Evolutionary conservation across 805 yeast genomes (phyloP), one percentile per base, ranked within the genome.

Genomic region (Kazachstania taianensis): DNA sequence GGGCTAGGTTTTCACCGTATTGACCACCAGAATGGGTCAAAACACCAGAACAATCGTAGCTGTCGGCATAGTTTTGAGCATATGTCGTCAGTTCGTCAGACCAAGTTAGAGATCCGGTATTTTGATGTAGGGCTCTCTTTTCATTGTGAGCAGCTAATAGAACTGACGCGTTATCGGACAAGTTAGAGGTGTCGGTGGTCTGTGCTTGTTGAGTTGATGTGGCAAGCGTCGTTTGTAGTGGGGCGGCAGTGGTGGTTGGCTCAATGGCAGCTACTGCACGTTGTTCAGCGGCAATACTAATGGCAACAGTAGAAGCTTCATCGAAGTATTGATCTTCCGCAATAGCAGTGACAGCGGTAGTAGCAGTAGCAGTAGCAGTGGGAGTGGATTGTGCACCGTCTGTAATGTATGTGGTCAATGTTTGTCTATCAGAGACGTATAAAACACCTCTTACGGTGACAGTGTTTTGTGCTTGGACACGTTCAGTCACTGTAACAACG

Each of bases 1-100:
- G 17, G 13, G 86, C 86, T 46, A 81, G 66, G 61, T 81, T 81
- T 55, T 81, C 92, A 61, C 92, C 92, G 55, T 77, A 78, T 36
- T 42, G 36, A 13, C 46, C 48, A 28, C 69, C 64, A 16, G 85
- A 77, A 60, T 81, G 89, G 15, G 67, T 57, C 46, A 80, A 62
- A 38, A 63, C 58, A 43, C 81, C 83, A 7, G 78, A 70, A 52
- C 75, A 67, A 30, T 67, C 68, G 49, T 69, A 69, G 8, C 46
- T 55, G 52, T 56, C 62, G 32, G 75, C 73, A 47, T 73, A 75
- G 33, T 57, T 49, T 48, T 55, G 63, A 36, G 81, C 80, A 50
- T 66, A 74, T 5, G 52, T 49, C 36, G 63, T 68, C 34, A 69
- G 53, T 1, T 52, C 52, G 15, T 63, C 50, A 37, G 63, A 65